Conservation (phyloP, 306 rosid genomes). For the Castanea sativa region DNA sequence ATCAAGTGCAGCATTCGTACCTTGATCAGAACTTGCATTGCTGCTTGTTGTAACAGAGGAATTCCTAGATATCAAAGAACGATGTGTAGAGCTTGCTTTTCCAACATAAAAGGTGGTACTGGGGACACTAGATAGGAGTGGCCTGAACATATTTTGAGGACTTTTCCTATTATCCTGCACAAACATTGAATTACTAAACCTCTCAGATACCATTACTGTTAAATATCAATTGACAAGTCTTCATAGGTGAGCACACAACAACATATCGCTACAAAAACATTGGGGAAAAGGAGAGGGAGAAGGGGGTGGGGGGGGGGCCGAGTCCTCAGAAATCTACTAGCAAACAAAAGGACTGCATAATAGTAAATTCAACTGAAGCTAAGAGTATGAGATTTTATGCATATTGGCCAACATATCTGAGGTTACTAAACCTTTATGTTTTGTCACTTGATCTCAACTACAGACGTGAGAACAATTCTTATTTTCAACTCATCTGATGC, state of each 20-base stretch:
- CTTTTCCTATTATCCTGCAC: conserved; percentile 71
- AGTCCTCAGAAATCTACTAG: neutral
- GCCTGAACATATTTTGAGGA: conserved; percentile 89
- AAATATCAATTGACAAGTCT: neutral
- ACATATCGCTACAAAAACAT: neutral
- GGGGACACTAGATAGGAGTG: conserved; percentile 86
- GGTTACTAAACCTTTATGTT: neutral
- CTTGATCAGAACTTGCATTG: conserved; percentile 69
- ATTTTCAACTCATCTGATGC: neutral
- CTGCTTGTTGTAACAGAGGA: conserved; percentile 77
- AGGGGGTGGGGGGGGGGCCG: neutral
- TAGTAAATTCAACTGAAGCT: neutral
- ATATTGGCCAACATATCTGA: neutral
- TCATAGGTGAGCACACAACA: neutral
- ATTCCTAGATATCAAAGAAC: conserved; percentile 71
- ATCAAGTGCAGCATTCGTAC: conserved; percentile 49
- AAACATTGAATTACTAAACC: conserved; percentile 12
- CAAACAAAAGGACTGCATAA: neutral
- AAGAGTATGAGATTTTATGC: neutral
- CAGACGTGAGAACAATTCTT: neutral
- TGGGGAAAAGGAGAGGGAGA: neutral
- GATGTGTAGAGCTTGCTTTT: conserved; percentile 58
- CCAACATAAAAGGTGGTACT: conserved; percentile 73
- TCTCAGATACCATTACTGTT: conserved; percentile 15
- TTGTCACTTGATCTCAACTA: neutral